These are phyloP conservation scores for Seminavis robusta DNA, from an alignment of 108 stramenopile genomes.

Conservation along the genomic window DNA sequence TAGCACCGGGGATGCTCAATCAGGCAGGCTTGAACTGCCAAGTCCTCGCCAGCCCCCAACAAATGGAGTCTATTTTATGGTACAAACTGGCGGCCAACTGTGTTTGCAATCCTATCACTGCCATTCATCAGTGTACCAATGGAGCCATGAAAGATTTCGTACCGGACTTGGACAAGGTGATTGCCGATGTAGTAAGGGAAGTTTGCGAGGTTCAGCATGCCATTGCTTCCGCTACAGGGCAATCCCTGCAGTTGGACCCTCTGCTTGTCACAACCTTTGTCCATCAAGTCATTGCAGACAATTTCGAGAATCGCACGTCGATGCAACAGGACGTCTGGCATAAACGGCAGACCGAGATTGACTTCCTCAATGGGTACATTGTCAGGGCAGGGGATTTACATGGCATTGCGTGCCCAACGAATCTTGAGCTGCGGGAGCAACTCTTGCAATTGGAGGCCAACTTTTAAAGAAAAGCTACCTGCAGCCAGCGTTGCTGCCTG, in stretches of 20 bases:
- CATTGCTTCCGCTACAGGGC: too few relatives aligned
- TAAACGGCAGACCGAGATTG: slow-evolving; percentile 56
- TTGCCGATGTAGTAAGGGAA: too few relatives aligned
- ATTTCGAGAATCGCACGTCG: slow-evolving; percentile 62
- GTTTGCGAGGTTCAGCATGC: too few relatives aligned
- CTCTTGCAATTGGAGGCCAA: too few relatives aligned
- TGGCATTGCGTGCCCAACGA: slow-evolving; percentile 49
- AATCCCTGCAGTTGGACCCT: too few relatives aligned
- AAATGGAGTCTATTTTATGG: slow-evolving; percentile 59
- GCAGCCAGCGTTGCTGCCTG: too few relatives aligned
- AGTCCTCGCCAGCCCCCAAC: not conserved
- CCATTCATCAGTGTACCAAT: slow-evolving; percentile 40
- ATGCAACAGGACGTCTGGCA: slow-evolving; percentile 68
- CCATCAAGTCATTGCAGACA: slow-evolving; percentile 50
- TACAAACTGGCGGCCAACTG: slow-evolving; percentile 74
- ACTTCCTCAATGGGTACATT: slow-evolving; percentile 75
- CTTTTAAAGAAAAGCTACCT: too few relatives aligned
- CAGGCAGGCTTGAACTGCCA: slow-evolving; percentile 28
- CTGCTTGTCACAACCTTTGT: too few relatives aligned
- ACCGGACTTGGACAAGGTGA: too few relatives aligned
- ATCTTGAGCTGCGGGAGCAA: too few relatives aligned
- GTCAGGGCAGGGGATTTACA: slow-evolving; percentile 39
- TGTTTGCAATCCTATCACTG: slow-evolving; percentile 72
- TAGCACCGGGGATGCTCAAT: not conserved
- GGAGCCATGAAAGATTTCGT: too few relatives aligned